phyloP scores from a whole-genome alignment of 2,329 filamentous ascomycete species.

The Beauveria sp. region DNA sequence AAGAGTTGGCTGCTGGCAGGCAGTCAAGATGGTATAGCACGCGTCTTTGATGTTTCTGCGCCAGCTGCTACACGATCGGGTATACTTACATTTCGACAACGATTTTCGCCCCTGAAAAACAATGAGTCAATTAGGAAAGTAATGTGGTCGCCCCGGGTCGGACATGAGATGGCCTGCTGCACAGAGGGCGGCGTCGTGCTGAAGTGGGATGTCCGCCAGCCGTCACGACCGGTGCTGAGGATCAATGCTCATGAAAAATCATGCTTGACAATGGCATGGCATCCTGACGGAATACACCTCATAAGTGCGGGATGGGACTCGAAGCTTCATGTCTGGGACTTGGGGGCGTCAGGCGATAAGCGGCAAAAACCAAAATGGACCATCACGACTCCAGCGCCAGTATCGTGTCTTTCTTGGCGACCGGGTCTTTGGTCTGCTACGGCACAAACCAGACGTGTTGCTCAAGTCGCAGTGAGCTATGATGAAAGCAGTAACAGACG shows the following conservation, averaged over 20 bases:
- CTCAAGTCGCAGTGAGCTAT: constrained; percentile 56
- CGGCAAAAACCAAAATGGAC: constrained; percentile 57
- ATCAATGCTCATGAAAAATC: constrained; percentile 56
- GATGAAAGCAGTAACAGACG: constrained; percentile 47
- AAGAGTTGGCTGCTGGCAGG: constrained; percentile 52
- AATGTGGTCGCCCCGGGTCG: constrained; percentile 57
- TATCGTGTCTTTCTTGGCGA: constrained; percentile 53
- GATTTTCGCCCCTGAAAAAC: constrained; percentile 31
- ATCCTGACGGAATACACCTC: constrained; percentile 59
- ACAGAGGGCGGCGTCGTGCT: constrained; percentile 54
- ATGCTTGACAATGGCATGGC: constrained; percentile 56
- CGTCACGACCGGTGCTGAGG: constrained; percentile 44
- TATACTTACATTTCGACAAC: constrained; percentile 41
- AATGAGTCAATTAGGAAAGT: constrained; percentile 48
- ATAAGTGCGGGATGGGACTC: constrained; percentile 56
- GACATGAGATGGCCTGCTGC: constrained; percentile 55
- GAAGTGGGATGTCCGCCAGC: constrained; percentile 57
- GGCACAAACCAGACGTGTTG: constrained; percentile 49
- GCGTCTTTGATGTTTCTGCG: constrained; percentile 50
- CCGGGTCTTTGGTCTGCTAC: constrained; percentile 60
- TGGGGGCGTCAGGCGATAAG: constrained; percentile 52
- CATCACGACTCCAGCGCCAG: constrained; percentile 52
- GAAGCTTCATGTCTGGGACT: constrained; percentile 58
- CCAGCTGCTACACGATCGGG: constrained; percentile 41
- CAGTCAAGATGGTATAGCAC: constrained; percentile 56